These are phyloP conservation scores for Neopestalotiopsis sp. DNA, from an alignment of 2,329 filamentous ascomycete genomes.

Conservation along the genomic window DNA sequence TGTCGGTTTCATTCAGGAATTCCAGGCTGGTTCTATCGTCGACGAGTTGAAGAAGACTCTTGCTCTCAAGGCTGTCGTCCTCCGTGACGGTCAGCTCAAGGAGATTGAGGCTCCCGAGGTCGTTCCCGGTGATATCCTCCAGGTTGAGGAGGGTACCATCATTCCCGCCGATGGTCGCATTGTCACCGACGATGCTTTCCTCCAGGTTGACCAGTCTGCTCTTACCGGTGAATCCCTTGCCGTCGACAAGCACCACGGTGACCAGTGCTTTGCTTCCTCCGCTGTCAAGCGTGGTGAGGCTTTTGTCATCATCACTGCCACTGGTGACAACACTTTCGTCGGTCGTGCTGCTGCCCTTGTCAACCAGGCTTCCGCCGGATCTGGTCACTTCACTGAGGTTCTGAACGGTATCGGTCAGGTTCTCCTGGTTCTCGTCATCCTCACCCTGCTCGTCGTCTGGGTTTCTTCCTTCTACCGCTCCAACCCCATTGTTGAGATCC, in stretches of 20 bases:
- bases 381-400: conserved; percentile 90
- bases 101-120: conserved; percentile 85
- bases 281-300: conserved; percentile 90
- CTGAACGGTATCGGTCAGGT: conserved; percentile 85
- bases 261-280: conserved; percentile 84
- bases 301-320: conserved; percentile 81
- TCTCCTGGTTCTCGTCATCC: conserved; percentile 78
- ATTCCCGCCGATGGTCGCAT: conserved; percentile 88
- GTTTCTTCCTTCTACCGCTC: conserved; percentile 87
- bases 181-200: conserved; percentile 81
- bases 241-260: conserved; percentile 84
- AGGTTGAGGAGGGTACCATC: conserved; percentile 91
- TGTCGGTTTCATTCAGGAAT: conserved; percentile 90
- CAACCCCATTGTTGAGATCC: conserved; percentile 77
- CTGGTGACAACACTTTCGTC: conserved; percentile 89
- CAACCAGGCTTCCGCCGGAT: conserved; percentile 73
- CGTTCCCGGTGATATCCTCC: conserved; percentile 87
- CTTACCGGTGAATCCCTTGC: conserved; percentile 92
- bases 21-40: conserved; percentile 87
- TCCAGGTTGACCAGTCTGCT: conserved; percentile 90
- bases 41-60: conserved; percentile 91
- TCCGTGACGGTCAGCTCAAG: conserved; percentile 78
- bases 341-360: conserved; percentile 87
- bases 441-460: conserved; percentile 85
- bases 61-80: conserved; percentile 84